phyloP scores from a whole-genome alignment of 2,329 filamentous ascomycete genomes.

The Rachicladosporium sp. region DNA sequence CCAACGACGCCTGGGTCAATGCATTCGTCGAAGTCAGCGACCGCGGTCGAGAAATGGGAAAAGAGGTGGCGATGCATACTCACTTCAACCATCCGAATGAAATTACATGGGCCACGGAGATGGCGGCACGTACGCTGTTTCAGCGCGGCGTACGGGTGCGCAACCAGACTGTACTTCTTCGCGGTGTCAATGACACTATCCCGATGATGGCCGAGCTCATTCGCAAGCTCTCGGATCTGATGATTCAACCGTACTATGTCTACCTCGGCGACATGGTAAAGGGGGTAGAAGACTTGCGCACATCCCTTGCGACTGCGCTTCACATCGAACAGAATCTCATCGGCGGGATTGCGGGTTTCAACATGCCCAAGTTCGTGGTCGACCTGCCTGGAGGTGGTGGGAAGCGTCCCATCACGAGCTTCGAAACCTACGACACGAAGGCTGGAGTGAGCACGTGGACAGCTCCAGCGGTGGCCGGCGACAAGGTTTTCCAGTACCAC shows the following conservation, averaged over 20 bases:
- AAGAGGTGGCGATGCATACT: conserved; percentile 50
- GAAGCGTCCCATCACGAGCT: conserved; percentile 46
- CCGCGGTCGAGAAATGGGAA: conserved; percentile 40
- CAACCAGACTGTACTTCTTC: conserved; percentile 49
- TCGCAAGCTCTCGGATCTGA: conserved; percentile 41
- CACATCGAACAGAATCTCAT: conserved; percentile 46
- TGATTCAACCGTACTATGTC: conserved; percentile 51
- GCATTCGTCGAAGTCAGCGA: conserved; percentile 41
- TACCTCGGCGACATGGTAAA: conserved; percentile 54
- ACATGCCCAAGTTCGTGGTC: conserved; percentile 50
- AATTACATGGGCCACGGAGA: conserved; percentile 47
- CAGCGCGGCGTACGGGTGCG: conserved; percentile 42
- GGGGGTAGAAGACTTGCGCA: conserved; percentile 50
- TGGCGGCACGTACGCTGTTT: conserved; percentile 40
- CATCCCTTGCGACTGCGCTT: conserved; percentile 46
- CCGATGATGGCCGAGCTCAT: conserved; percentile 44
- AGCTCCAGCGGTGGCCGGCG: conserved; percentile 42
- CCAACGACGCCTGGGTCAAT: conserved; percentile 40
- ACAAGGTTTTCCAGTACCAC: conserved; percentile 43
- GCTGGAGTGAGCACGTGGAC: conserved; percentile 44
- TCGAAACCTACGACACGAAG: conserved; percentile 40
- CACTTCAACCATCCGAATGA: conserved; percentile 54
- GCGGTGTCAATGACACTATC: conserved; percentile 45
- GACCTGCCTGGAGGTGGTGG: conserved; percentile 53
- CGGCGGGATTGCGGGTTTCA: conserved; percentile 50